A percentile compares a stretch with the other conserved stretches of the same genome.
Conservation (phyloP, 805 yeast genomes). For the Starmerella sirachaensis region DNA sequence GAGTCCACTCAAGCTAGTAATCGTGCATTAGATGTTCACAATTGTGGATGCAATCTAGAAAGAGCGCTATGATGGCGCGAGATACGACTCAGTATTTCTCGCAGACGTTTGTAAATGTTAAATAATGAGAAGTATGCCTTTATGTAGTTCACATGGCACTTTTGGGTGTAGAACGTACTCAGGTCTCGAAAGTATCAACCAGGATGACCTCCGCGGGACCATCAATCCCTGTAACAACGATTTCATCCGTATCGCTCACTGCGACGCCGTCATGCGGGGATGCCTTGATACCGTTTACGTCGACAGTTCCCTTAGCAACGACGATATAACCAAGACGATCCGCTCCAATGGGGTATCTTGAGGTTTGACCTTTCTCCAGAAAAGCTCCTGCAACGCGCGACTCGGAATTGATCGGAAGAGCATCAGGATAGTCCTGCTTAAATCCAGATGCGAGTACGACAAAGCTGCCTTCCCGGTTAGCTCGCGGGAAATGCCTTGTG, state of each 20-base stretch:
- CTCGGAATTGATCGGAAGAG: conserved; percentile 2
- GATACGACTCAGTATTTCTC: too few relatives aligned
- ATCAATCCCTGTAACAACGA: not conserved
- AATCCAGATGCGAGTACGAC: conserved; percentile 11
- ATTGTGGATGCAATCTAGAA: too few relatives aligned
- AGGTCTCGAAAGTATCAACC: too few relatives aligned
- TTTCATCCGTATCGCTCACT: not conserved
- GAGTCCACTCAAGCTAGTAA: too few relatives aligned
- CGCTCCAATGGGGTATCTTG: not conserved
- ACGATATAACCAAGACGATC: conserved; percentile 9
- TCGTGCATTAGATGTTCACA: too few relatives aligned
- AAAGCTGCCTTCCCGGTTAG: conserved; percentile 7
- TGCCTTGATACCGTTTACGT: conserved; percentile 2
- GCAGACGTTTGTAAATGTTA: too few relatives aligned
- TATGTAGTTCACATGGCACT: too few relatives aligned
- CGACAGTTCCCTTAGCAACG: not conserved
- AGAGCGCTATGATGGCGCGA: too few relatives aligned
- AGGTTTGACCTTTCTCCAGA: not conserved
- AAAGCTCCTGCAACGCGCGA: conserved; percentile 6
- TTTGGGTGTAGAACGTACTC: too few relatives aligned
- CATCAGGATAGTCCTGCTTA: not conserved
- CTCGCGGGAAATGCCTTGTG: conserved; percentile 15
- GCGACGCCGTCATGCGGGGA: conserved; percentile 11
- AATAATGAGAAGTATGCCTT: too few relatives aligned
- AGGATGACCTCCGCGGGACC: not conserved